Evolutionary conservation across 2,329 filamentous ascomycete genomes (phyloP), one percentile per base, ranked within the genome.

Genomic region (Graphium sp.): DNA sequence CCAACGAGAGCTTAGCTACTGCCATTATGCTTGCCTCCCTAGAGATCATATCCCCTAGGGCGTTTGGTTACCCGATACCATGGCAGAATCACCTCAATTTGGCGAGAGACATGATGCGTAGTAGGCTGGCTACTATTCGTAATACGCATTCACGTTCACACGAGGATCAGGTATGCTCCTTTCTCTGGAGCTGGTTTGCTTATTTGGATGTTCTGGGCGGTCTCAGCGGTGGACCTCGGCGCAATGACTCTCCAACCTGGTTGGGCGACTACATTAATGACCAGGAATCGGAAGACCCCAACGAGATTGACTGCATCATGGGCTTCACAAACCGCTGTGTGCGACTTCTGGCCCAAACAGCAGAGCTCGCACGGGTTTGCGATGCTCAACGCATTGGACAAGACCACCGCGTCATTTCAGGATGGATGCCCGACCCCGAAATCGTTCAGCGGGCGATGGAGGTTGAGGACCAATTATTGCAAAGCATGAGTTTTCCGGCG

Each of bases 11-110:
- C 31, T 59, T 91, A 3, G 80, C 81, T 1, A 82, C 80, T 0
- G 77, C 81, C 6, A 84, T 91, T 36, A 84, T 89, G 77, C 64
- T 91, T 25, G 70, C 80, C 1, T 85, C 80, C 2, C 58, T 89
- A 13, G 80, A 89, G 43, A 87, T 89, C 32, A 74, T 89, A 28
- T 83, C 77, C 0, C 82, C 82, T 0, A 76, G 74, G 32, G 77
- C 78, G 0, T 87, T 89, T 43, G 80, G 78, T 30, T 74, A 81
- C n/a, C 62, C 70, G 1, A 78, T 87, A 30, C 66, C 78, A 1
- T 91, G 82, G 82, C 79, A 84, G 44, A 68, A 66, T 29, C 81
- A 91, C 47, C 62, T 91, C 2, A 69, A 70, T 32, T 67, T 83
- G 30, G 81, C 82, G 2, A 69, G 82, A 3, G 67, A 77, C 40